Evolutionary conservation across 352 stramenopile genomes (phyloP), one percentile per base, ranked within the genome.

Genomic region (Globisporangium polare): DNA sequence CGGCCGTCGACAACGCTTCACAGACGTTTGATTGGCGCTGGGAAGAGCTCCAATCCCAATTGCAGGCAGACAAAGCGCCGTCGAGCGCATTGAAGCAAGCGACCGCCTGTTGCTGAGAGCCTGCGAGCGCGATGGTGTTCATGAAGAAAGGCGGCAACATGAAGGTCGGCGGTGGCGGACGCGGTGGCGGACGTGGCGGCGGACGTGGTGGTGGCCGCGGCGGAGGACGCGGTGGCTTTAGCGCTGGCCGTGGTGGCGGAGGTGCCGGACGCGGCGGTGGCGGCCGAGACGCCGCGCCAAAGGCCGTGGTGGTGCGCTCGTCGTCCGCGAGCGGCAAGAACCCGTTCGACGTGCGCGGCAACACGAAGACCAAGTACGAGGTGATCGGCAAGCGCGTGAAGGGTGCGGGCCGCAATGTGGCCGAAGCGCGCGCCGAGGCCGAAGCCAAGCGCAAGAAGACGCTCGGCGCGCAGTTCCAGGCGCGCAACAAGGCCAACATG

Each of bases 351-450:
- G 85, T 91, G 56, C 89, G 89, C 54, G 74, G 84, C 17, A 97
- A 97, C 66, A 71, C 73, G 39, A 78, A 75, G 37, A 89, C 89
- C 63, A 97, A 97, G 69, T 90, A 96, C 73, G 83, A 96, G 53
- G 90, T 97, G 53, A 75, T 97, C 26, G 92, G 92, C 26, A 83
- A 89, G 22, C 85, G 81, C 60, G 83, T 97, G 42, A 97, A 97
- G 63, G 91, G 91, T 24, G 75, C 92, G 60, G 83, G 80, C 26
- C 88, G 91, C 41, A 95, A 97, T 70, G 91, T 97, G 37, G 88
- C 84, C 0, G 77, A 76, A 7, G 91, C 91, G 12, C 83, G 91
- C 29, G 74, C 85, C 15, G 71, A 95, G 62, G 91, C 90, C 18
- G 89, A 96, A 41, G 69, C 77, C 45, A 93, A 93, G 61, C 80